phyloP scores from a whole-genome alignment of 371 early-diverging fungal genomes.

The Syncephalastrum sp. region DNA sequence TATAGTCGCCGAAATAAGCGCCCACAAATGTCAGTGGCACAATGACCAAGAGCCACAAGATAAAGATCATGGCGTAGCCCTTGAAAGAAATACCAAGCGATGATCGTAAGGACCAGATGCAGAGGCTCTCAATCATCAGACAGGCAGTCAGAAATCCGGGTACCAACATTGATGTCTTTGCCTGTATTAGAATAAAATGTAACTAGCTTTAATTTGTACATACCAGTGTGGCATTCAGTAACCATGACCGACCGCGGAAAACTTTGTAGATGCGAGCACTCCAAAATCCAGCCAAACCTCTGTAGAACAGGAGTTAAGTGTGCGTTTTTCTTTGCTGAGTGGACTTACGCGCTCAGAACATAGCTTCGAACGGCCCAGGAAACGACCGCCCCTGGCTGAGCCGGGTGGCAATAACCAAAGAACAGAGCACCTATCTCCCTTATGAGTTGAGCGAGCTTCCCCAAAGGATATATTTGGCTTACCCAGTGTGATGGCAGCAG shows the following conservation, averaged over 20 bases:
- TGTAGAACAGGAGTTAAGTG: constrained; percentile 6
- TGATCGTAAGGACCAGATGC: constrained; percentile 39
- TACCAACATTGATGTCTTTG: constrained; percentile 33
- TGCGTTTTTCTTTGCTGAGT: background rate
- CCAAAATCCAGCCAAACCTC: constrained; percentile 37
- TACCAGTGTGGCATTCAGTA: constrained; percentile 42
- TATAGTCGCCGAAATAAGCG: constrained; percentile 35
- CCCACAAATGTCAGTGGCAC: constrained; percentile 35
- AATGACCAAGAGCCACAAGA: constrained; percentile 27
- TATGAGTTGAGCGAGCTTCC: background rate
- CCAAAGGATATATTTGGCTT: constrained; percentile 4
- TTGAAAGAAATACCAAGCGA: constrained; percentile 41
- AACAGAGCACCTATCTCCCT: constrained; percentile 8
- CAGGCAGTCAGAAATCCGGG: constrained; percentile 24
- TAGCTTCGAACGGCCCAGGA: constrained; percentile 19
- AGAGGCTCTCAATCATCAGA: constrained; percentile 21
- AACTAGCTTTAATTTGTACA: background rate
- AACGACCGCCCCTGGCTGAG: constrained; percentile 32
- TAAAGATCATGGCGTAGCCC: constrained; percentile 30
- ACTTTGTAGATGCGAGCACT: constrained; percentile 45
- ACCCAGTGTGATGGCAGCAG: constrained; percentile 21
- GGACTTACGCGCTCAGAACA: constrained; percentile 28
- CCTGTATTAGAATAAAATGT: background rate
- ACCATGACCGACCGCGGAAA: constrained; percentile 47
- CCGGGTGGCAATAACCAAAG: constrained; percentile 29